Evolutionary conservation across 441 rosid species (phyloP).

Genomic region (Corymbia calophylla): DNA sequence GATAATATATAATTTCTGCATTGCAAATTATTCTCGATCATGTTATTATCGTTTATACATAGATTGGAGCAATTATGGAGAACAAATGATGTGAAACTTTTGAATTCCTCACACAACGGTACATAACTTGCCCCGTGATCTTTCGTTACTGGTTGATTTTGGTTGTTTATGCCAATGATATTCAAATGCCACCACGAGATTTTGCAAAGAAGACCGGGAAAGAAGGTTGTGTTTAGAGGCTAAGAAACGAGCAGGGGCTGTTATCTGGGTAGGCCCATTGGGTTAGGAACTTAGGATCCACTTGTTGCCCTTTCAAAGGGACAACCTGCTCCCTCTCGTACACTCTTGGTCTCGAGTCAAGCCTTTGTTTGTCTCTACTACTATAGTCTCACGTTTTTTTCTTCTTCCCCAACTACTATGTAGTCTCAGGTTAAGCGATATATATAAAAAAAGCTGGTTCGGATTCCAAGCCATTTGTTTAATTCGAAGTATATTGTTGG

Average conservation of each 20-base stretch:
- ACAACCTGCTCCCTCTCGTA: neutral
- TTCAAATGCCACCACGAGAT: neutral
- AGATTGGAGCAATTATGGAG: neutral
- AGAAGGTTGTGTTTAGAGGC: neutral
- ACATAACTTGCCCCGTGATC: too few species aligned
- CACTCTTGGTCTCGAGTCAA: neutral
- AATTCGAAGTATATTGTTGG: too few species aligned
- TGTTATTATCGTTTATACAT: neutral
- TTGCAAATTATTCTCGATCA: neutral
- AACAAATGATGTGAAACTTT: too few species aligned
- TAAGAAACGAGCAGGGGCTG: neutral
- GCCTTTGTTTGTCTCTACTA: neutral
- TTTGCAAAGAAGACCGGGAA: neutral
- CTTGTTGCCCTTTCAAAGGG: neutral
- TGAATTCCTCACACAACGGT: too few species aligned
- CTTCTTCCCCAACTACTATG: neutral
- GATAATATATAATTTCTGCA: neutral
- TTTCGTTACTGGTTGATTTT: too few species aligned
- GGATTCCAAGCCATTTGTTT: too few species aligned
- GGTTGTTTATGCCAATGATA: too few species aligned
- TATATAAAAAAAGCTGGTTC: too few species aligned
- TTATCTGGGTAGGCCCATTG: neutral
- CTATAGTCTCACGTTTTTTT: neutral
- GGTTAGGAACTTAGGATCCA: neutral
- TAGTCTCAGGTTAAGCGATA: too few species aligned